Evolutionary conservation across 1,284 basidiomycete species (phyloP), one percentile per base, ranked within the genome.

Genomic region (Ganoderma sinense): DNA sequence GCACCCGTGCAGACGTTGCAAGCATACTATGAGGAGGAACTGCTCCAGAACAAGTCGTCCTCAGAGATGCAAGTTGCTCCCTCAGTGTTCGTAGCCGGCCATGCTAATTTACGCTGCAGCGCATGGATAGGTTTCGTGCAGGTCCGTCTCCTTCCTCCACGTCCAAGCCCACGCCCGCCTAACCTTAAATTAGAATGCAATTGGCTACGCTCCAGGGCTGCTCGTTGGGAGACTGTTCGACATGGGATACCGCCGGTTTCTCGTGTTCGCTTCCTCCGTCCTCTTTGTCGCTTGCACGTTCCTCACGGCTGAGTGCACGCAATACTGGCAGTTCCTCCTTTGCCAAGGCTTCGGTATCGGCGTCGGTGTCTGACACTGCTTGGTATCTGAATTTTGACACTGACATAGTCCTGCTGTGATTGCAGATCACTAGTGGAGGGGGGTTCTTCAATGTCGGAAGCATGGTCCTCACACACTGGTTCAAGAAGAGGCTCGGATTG

Each of bases 181-280:
- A 1, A 29, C 29, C 1, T 16, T 13, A 23, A 10, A 5, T 29
- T 4, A 53, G 51, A 5, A 1, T 16, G 51, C 51, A 4, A 26
- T 53, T 23, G 23, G 23, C 4, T 53, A 26, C 10, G 26, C 26
- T 3, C 51, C 51, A 8, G 51, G 51, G 51, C 10, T 53, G 13
- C 11, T 29, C 26, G 23, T 26, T 31, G 87, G 87, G 0, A 83
- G 84, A 4, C 77, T 88, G 33, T 86, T 88, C 74, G 87, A 89
- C 75, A 74, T 83, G 10, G 88, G 87, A 1, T 82, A 84, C 74
- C 83, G 86, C 75, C 80, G 80, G 45, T 67, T 81, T 0, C 83
- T 84, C 10, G 75, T 84, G 31, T 72, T 83, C 31, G 16, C 77
- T 20, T 58, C 74, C 10, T 74, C 73, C 11, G 41, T 59, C 20